Conservation (phyloP, 2,329 filamentous ascomycete species). For the Thielaviopsis populi region DNA sequence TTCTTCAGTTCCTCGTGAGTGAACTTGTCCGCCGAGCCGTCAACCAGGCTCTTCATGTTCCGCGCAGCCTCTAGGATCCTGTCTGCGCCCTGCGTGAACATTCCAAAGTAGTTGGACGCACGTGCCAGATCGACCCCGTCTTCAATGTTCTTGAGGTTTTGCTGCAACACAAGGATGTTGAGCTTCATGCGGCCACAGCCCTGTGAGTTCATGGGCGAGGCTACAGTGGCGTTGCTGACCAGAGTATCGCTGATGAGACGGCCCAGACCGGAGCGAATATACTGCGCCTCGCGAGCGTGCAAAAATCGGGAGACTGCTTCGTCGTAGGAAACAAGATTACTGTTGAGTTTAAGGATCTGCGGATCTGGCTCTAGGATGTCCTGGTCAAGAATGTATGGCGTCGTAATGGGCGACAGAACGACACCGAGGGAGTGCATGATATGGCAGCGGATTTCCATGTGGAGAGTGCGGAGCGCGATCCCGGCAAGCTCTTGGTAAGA, state of each 20-base stretch:
- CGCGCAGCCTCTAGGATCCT: conserved; percentile 48
- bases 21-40: conserved; percentile 31
- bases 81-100: conserved; percentile 52
- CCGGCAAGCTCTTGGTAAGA: conserved; percentile 70
- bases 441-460: conserved; percentile 76
- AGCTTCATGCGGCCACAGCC: conserved; percentile 76
- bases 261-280: conserved; percentile 63
- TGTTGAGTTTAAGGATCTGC: conserved; percentile 67
- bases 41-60: conserved; percentile 24
- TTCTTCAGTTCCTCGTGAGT: conserved; percentile 52
- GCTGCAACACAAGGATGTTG: conserved; percentile 87
- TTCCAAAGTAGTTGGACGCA: conserved; percentile 51
- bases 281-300: conserved; percentile 52
- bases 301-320: conserved; percentile 64
- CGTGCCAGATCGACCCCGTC: conserved; percentile 47
- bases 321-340: conserved; percentile 73
- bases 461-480: conserved; percentile 68
- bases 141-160: conserved; percentile 91
- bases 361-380: conserved; percentile 65
- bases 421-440: conserved; percentile 63
- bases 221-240: conserved; percentile 52
- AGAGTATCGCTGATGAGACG: conserved; percentile 67
- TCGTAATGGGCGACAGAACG: conserved; percentile 44
- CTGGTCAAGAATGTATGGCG: conserved; percentile 51
- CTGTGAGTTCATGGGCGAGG: conserved; percentile 68